Evolutionary conservation across 2,329 filamentous ascomycete genomes (phyloP).

Genomic region (Fusarium xyrophilum): DNA sequence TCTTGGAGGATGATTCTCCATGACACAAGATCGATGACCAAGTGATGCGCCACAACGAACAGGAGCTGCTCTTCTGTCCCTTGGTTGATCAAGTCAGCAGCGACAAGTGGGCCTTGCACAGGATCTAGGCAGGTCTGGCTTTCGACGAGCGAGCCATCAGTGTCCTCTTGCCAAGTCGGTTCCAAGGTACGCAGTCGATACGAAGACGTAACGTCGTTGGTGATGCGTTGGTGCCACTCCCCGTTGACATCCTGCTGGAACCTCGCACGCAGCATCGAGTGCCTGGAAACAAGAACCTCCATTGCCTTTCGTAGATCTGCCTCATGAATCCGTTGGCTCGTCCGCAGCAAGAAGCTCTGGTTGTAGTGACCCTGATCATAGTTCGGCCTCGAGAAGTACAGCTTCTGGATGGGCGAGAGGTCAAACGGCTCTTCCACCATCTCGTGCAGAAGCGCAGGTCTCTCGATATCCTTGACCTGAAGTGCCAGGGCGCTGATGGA

Average conservation of each 20-base stretch:
- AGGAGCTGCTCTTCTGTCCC: slow-evolving; percentile 39
- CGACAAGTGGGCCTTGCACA: slow-evolving; percentile 8
- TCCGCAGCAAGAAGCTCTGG: slow-evolving; percentile 33
- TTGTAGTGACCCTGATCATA: slow-evolving; percentile 30
- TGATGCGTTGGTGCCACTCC: slow-evolving; percentile 24
- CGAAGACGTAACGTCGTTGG: background rate
- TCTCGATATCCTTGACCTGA: slow-evolving; percentile 20
- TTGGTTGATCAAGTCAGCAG: slow-evolving; percentile 19
- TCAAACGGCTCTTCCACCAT: background rate
- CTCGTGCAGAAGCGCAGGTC: background rate
- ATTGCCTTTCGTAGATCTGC: slow-evolving; percentile 15
- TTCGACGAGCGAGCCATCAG: background rate
- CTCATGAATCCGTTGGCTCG: background rate
- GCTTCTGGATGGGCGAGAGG: slow-evolving; percentile 32
- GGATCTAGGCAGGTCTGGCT: slow-evolving; percentile 27
- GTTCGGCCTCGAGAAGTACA: slow-evolving; percentile 27
- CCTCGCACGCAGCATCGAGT: slow-evolving; percentile 33
- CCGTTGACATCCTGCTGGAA: background rate
- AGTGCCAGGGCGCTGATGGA: slow-evolving; percentile 29
- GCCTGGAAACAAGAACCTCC: slow-evolving; percentile 6
- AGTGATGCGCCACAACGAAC: slow-evolving; percentile 48
- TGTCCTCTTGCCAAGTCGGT: background rate
- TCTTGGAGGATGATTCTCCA: slow-evolving; percentile 51
- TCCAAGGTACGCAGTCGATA: slow-evolving; percentile 16
- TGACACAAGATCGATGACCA: slow-evolving; percentile 55